Conservation (phyloP, 225 moss, liverwort and hornwort genomes). For the Bryoerythrophyllum caledonicum region DNA sequence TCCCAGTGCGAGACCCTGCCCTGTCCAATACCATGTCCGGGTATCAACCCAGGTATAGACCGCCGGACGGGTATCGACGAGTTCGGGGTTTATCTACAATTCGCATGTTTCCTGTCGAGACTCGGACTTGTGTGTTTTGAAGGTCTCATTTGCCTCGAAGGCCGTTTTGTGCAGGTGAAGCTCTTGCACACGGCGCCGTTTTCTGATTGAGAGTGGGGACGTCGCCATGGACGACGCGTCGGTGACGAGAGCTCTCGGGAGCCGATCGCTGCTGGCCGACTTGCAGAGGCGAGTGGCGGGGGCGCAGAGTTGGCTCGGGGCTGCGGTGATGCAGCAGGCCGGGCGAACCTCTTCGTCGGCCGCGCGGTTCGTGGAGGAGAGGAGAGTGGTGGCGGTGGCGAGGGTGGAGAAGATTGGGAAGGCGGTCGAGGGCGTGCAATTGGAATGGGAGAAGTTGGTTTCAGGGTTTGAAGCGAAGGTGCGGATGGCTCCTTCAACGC, state of each 20-base stretch:
- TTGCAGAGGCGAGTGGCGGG: conserved; percentile 39
- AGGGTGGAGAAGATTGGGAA: conserved; percentile 16
- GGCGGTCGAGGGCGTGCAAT: not conserved
- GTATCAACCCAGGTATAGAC: too few species aligned
- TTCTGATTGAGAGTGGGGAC: not conserved
- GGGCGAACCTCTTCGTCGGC: conserved; percentile 31
- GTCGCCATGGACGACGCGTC: conserved; percentile 33
- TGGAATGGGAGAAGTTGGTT: conserved; percentile 36
- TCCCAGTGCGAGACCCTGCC: too few species aligned
- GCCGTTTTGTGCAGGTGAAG: too few species aligned
- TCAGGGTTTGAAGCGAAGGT: conserved; percentile 47
- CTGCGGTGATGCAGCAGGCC: conserved; percentile 22
- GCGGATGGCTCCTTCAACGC: conserved; percentile 20
- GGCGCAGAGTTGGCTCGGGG: conserved; percentile 40
- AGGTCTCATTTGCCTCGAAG: too few species aligned
- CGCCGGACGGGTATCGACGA: too few species aligned
- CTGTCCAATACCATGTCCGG: too few species aligned
- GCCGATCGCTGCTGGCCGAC: conserved; percentile 26
- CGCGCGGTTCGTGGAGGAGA: conserved; percentile 29
- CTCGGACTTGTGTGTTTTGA: too few species aligned
- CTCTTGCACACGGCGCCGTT: too few species aligned
- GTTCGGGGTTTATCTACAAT: too few species aligned
- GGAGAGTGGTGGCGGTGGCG: conserved; percentile 22
- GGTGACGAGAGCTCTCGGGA: conserved; percentile 16
- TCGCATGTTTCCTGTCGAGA: too few species aligned